Base-by-base conservation (phyloP, 805 yeast genomes). In the Lipomyces sp. region DNA sequence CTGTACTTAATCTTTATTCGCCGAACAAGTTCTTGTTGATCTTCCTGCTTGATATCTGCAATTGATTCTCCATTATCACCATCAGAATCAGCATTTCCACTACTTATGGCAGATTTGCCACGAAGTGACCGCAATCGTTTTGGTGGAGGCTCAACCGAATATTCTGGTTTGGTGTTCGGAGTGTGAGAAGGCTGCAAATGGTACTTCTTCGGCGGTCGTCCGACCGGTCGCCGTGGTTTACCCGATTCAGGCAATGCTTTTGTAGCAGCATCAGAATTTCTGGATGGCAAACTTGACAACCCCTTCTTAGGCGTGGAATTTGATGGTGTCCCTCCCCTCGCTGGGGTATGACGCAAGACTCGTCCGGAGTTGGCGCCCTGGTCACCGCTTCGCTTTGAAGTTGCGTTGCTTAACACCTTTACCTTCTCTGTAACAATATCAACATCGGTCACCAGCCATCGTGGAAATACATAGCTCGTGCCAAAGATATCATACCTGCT, bases 1-100 rank as follows among this genome's bases (percentile, higher is more conserved):
- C 62, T 45, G 32, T 64, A 69, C 15, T 62, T 69, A 32, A 72
- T 56, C 45, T 68, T 73, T 50, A 73, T 63, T 53, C 65, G 48
- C 10, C 64, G 71, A 7, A 39, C n/a, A n/a, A 35, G 24, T n/a
- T 30, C 35, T 18, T 24, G 34, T 13, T 51, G 57, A 53, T 42
- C 56, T 35, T 50, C 64, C 5, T 65, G 59, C 13, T 29, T 24
- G 30, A 24, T 15, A 35, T 61, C 42, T 13, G 18, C 32, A 11
- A 13, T 57, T 13, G 50, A 60, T 32, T 62, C 63, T 33, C 58
- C 53, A 11, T 53, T 51, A 10, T 33, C 59, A 6, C 15, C 48
- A 30, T 62, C 65, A 6, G 11, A 24, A 18, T 32, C 7, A 24
- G 15, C 32, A 7, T 37, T 24, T 18, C 32, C 35, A 10, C 15